These are phyloP conservation scores for Penstemon barbatus DNA, from an alignment of 257 asterid genomes.

Conservation along the genomic window DNA sequence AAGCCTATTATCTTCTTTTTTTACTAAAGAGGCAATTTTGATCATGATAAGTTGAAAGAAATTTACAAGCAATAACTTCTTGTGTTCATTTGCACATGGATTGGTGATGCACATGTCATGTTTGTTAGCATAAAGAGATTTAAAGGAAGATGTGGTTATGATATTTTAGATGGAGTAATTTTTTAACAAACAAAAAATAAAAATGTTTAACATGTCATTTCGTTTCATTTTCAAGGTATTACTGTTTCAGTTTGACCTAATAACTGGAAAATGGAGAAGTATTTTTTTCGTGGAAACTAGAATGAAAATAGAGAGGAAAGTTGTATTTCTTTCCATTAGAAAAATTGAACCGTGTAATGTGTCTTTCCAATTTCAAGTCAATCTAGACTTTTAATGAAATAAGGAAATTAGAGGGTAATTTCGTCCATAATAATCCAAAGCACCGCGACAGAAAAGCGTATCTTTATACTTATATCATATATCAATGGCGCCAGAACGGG, in stretches of 20 bases:
- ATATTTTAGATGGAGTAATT: no score
- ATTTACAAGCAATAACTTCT: constrained; percentile 12
- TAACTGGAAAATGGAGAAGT: not conserved
- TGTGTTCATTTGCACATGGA: constrained; percentile 1
- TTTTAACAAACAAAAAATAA: no score
- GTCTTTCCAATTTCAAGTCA: no score
- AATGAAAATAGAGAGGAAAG: not conserved
- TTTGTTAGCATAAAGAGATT: not conserved
- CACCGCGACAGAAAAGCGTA: not conserved
- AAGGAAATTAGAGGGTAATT: not conserved
- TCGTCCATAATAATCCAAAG: not conserved
- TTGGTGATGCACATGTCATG: not conserved
- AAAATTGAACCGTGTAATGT: no score
- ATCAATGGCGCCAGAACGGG: no score
- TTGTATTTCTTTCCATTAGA: no score
- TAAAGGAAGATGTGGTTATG: not conserved
- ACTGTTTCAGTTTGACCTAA: not conserved
- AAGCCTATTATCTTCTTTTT: not conserved
- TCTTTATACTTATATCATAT: not conserved
- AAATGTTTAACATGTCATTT: no score
- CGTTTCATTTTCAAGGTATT: no score
- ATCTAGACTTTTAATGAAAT: not conserved
- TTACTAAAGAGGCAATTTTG: constrained; percentile 4
- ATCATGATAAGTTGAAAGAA: not conserved
- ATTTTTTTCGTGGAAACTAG: not conserved